These are phyloP conservation scores for Amanita pseudoporphyria DNA, from an alignment of 768 basidiomycete genomes.

Conservation along the genomic window DNA sequence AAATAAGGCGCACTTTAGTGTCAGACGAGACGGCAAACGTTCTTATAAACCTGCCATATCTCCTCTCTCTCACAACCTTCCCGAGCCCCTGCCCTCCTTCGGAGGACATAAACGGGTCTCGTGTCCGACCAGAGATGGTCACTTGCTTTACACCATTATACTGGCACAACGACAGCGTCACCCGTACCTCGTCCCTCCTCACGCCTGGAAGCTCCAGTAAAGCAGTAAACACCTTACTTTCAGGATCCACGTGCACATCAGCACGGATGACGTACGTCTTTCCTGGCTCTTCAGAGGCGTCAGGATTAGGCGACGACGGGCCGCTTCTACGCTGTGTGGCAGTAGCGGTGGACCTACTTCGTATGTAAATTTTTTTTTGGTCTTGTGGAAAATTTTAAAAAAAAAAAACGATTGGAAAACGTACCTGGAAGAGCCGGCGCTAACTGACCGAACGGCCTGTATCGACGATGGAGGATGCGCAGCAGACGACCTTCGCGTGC, in stretches of 20 bases:
- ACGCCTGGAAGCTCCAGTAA: constrained; percentile 67
- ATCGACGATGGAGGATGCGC: constrained; percentile 16
- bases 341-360: constrained; percentile 4
- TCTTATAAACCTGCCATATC: constrained; percentile 39
- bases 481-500: constrained; percentile 16
- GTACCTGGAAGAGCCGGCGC: constrained; percentile 14
- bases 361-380: neutral
- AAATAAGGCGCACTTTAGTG: constrained; percentile 37
- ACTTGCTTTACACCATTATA: constrained; percentile 58
- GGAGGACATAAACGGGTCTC: constrained; percentile 27
- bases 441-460: constrained; percentile 15
- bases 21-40: constrained; percentile 44
- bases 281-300: neutral
- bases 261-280: constrained; percentile 42
- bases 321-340: constrained; percentile 13
- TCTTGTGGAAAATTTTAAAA: too few relatives aligned
- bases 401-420: neutral
- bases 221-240: constrained; percentile 41
- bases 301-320: constrained; percentile 12
- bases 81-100: constrained; percentile 19
- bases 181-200: constrained; percentile 42
- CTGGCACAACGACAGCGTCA: constrained; percentile 50
- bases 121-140: constrained; percentile 38
- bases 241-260: constrained; percentile 49
- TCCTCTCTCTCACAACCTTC: constrained; percentile 37